These are phyloP conservation scores for Asterella californica DNA, from an alignment of 225 moss, liverwort and hornwort genomes.

Conservation along the genomic window DNA sequence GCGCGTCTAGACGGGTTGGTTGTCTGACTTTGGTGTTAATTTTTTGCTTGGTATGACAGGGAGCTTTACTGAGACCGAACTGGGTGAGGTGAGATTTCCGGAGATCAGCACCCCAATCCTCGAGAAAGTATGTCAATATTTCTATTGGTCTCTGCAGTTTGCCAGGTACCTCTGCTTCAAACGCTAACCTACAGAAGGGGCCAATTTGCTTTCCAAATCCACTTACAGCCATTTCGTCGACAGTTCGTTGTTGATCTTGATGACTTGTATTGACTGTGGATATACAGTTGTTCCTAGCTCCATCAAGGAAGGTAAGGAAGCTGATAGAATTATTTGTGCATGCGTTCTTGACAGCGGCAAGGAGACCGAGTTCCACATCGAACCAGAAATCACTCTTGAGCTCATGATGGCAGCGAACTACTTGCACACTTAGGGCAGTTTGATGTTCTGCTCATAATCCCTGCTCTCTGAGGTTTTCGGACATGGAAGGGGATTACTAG, in stretches of 20 bases:
- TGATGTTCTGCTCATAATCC: background rate
- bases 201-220: background rate
- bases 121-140: slow-evolving; percentile 98
- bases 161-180: slow-evolving; percentile 39
- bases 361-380: slow-evolving; percentile 79
- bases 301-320: background rate
- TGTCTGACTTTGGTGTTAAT: background rate
- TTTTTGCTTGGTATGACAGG: slow-evolving; percentile 33
- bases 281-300: background rate
- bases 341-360: slow-evolving; percentile 53
- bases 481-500: too few relatives aligned
- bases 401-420: slow-evolving; percentile 97
- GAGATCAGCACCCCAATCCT: slow-evolving; percentile 96
- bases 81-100: slow-evolving; percentile 91
- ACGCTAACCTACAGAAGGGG: background rate
- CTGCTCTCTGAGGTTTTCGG: too few relatives aligned
- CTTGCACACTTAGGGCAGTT: slow-evolving; percentile 59
- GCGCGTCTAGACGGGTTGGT: background rate
- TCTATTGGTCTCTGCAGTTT: slow-evolving; percentile 94
- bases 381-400: slow-evolving; percentile 88
- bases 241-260: background rate
- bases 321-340: background rate
- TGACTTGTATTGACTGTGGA: background rate
- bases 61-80: slow-evolving; percentile 83
- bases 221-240: background rate